phyloP scores from a whole-genome alignment of 176 grass and related monocot genomes.

The Elaeis guineensis region DNA sequence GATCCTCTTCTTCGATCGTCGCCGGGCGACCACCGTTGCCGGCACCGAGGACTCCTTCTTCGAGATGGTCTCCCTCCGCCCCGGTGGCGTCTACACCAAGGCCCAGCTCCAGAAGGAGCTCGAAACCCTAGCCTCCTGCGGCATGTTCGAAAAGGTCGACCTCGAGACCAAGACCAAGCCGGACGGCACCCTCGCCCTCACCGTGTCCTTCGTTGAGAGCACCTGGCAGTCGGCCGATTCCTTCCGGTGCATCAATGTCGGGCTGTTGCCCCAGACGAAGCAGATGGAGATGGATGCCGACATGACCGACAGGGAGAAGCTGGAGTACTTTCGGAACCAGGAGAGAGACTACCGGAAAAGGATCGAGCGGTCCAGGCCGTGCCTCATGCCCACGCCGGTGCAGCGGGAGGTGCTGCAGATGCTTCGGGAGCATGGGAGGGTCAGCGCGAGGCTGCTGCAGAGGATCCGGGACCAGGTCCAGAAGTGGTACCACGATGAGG shows the following conservation, averaged over 20 bases:
- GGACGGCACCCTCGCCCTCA: constrained; percentile 70
- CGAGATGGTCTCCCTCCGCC: constrained; percentile 88
- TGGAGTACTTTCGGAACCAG: constrained; percentile 79
- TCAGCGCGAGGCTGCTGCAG: constrained; percentile 82
- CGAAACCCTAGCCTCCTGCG: constrained; percentile 78
- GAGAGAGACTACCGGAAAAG: constrained; percentile 81
- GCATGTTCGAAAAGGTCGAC: constrained; percentile 91
- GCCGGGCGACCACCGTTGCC: constrained; percentile 22
- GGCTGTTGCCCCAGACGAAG: constrained; percentile 61
- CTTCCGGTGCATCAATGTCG: constrained; percentile 93
- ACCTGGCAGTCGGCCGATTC: constrained; percentile 70
- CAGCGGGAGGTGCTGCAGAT: constrained; percentile 60
- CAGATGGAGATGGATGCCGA: constrained; percentile 79
- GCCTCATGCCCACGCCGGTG: constrained; percentile 58
- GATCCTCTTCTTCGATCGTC: constrained; percentile 66
- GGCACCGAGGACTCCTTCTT: constrained; percentile 88
- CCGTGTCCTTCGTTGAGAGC: constrained; percentile 69
- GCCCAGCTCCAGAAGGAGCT: constrained; percentile 82
- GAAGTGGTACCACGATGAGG: constrained; percentile 93
- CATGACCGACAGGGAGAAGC: constrained; percentile 95
- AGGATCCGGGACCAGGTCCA: constrained; percentile 86
- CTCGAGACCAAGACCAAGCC: constrained; percentile 87
- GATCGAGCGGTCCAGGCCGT: constrained; percentile 48
- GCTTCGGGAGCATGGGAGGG: constrained; percentile 69
- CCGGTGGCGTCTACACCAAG: constrained; percentile 89